phyloP scores from a whole-genome alignment of 306 rosid species.

The Sicyos edulis region DNA sequence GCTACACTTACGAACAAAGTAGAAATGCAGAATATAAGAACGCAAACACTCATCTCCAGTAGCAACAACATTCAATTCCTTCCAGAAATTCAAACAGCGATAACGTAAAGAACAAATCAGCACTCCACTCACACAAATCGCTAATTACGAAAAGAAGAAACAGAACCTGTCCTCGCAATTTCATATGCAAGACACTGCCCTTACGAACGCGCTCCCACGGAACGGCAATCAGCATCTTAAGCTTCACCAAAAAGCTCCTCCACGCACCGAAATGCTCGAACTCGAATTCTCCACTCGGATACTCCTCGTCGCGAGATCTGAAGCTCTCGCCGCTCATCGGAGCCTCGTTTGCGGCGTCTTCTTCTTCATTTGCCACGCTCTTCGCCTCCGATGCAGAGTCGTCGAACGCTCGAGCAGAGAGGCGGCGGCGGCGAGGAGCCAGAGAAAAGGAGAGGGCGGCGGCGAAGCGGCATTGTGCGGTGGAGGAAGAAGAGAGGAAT shows the following conservation, averaged over 20 bases:
- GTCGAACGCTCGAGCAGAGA: slow-evolving; percentile 49
- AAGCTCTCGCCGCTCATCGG: slow-evolving; percentile 22
- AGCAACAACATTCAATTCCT: neutral
- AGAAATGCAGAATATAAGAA: neutral
- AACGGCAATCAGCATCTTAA: slow-evolving; percentile 59
- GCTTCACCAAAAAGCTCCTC: slow-evolving; percentile 58
- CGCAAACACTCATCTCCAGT: neutral
- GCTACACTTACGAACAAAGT: neutral
- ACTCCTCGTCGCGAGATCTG: slow-evolving; percentile 26
- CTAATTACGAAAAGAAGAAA: neutral
- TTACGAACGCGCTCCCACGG: slow-evolving; percentile 83
- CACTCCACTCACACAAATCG: neutral
- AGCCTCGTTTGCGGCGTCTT: slow-evolving; percentile 16
- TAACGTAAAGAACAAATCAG: neutral
- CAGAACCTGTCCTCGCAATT: slow-evolving; percentile 81
- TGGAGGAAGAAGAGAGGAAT: slow-evolving; percentile 23
- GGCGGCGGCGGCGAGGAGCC: slow-evolving; percentile 6
- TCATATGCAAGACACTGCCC: slow-evolving; percentile 67
- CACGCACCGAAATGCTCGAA: slow-evolving; percentile 46
- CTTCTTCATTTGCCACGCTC: slow-evolving; percentile 7
- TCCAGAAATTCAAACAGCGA: neutral
- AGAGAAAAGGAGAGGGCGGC: neutral
- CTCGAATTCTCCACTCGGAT: slow-evolving; percentile 64
- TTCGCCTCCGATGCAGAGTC: slow-evolving; percentile 25
- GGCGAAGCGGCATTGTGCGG: slow-evolving; percentile 9